phyloP scores from a whole-genome alignment of 805 yeast species.

The Yamadazyma ubonensis region DNA sequence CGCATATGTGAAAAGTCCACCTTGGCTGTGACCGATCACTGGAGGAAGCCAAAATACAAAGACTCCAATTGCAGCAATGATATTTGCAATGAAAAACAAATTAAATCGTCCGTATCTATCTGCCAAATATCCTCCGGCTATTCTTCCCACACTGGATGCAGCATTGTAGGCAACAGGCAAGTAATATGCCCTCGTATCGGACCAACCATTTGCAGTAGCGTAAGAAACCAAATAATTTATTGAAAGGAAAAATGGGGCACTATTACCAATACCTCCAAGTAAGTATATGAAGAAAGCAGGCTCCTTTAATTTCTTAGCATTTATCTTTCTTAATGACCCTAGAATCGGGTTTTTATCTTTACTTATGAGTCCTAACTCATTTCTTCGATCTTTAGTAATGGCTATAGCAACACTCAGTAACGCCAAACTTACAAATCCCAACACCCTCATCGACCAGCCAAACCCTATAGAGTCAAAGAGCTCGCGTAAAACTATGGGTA shows the following conservation, averaged over 20 bases:
- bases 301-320: constrained; percentile 19
- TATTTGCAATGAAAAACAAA: constrained; percentile 18
- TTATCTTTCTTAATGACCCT: constrained; percentile 19
- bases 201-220: constrained; percentile 21
- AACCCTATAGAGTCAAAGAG: constrained; percentile 25
- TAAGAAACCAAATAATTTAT: constrained; percentile 23
- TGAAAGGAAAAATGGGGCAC: constrained; percentile 24
- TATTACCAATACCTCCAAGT: constrained; percentile 22
- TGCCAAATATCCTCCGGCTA: constrained; percentile 21
- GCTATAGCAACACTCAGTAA: constrained; percentile 13
- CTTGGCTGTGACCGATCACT: constrained; percentile 22
- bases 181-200: constrained; percentile 16
- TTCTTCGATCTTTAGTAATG: constrained; percentile 19
- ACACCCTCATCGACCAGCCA: constrained; percentile 26
- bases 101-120: constrained; percentile 26
- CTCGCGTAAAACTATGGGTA: constrained; percentile 23
- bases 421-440: constrained; percentile 20
- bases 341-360: constrained; percentile 5
- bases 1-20: constrained; percentile 22
- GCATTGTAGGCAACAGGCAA: constrained; percentile 23
- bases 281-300: constrained; percentile 18
- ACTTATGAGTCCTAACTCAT: constrained; percentile 5
- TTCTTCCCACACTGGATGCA: constrained; percentile 23
- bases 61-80: constrained; percentile 18
- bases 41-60: constrained; percentile 23